Percentiles rank a stretch among this genome's conserved stretches.
These are phyloP conservation scores for Aspergillus japonicus DNA, from an alignment of 2,329 filamentous ascomycete genomes.

Conservation along the genomic window DNA sequence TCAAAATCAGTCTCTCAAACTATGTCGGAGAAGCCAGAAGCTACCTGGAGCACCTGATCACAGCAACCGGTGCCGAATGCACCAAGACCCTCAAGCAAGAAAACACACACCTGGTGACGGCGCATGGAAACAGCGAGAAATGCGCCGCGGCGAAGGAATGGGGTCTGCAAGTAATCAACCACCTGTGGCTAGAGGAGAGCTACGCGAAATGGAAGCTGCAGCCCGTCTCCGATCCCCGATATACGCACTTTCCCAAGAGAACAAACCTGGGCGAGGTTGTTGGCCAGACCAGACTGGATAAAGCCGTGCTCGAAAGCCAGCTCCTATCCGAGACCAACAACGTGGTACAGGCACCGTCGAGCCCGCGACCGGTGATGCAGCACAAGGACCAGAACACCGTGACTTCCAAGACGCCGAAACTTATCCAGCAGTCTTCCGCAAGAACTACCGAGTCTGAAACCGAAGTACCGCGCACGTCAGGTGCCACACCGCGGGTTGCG, in stretches of 20 bases:
- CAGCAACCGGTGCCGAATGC: conserved; percentile 78
- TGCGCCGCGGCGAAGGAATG: conserved; percentile 89
- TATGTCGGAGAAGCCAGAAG: conserved; percentile 92
- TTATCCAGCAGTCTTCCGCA: conserved; percentile 24
- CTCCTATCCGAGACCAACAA: conserved; percentile 52
- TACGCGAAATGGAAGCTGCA: conserved; percentile 84
- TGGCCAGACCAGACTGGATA: conserved; percentile 80
- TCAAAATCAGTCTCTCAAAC: conserved; percentile 88
- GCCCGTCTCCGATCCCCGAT: conserved; percentile 69
- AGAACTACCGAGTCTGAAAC: conserved; percentile 22
- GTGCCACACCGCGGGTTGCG: conserved; percentile 27
- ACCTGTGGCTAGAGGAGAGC: conserved; percentile 96
- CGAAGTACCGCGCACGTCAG: conserved; percentile 18
- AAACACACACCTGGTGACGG: conserved; percentile 93
- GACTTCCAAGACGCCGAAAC: conserved; percentile 14
- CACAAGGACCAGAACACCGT: conserved; percentile 37
- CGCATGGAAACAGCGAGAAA: conserved; percentile 86
- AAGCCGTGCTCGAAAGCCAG: conserved; percentile 67
- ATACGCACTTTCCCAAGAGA: conserved; percentile 79
- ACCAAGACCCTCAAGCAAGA: conserved; percentile 94
- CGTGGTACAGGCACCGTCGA: conserved; percentile 14
- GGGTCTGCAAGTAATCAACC: conserved; percentile 86
- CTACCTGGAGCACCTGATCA: conserved; percentile 89
- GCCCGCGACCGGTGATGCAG: conserved; percentile 34
- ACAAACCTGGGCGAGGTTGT: conserved; percentile 93